Evolutionary conservation across 352 stramenopile species (phyloP).

Genomic region (Plasmopara muralis): DNA sequence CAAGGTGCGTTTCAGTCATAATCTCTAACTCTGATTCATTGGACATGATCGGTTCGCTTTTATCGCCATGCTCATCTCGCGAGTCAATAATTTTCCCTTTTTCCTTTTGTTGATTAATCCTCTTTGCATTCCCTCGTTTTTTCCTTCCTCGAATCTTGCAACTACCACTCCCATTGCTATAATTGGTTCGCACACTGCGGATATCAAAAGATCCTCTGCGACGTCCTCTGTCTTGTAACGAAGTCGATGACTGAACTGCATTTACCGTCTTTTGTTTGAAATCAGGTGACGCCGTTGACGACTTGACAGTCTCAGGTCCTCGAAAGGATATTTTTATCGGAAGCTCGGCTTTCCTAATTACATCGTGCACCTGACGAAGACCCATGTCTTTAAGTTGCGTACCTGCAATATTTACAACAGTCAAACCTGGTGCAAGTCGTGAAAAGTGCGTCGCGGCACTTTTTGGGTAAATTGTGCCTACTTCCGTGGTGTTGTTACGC

Average conservation of each 20-base stretch:
- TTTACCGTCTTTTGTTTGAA: too few species aligned
- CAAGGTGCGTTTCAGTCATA: conserved; percentile 40
- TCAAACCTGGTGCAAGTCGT: conserved; percentile 57
- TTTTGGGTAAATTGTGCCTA: conserved; percentile 81
- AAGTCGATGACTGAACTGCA: too few species aligned
- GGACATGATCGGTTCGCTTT: conserved; percentile 45
- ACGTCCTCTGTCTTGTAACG: background rate
- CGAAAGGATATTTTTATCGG: conserved; percentile 66
- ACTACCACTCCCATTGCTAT: conserved; percentile 28
- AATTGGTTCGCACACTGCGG: conserved; percentile 23
- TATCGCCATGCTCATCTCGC: conserved; percentile 3
- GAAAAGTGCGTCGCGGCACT: conserved; percentile 70
- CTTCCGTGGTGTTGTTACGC: conserved; percentile 55
- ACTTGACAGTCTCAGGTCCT: conserved; percentile 14
- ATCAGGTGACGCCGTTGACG: background rate
- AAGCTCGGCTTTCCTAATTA: conserved; percentile 71
- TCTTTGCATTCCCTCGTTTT: background rate
- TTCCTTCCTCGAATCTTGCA: conserved; percentile 23
- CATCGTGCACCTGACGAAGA: conserved; percentile 76
- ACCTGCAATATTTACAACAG: conserved; percentile 66
- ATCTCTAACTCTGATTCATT: conserved; percentile 32
- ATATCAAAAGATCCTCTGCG: conserved; percentile 21
- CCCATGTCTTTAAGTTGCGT: conserved; percentile 49
- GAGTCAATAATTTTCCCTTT: background rate
- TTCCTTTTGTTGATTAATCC: conserved; percentile 17